Percentiles rank a stretch among this genome's conserved stretches.
Evolutionary conservation across 2,329 filamentous ascomycete genomes (phyloP).

Genomic region (Nothomitra cinnamomea): DNA sequence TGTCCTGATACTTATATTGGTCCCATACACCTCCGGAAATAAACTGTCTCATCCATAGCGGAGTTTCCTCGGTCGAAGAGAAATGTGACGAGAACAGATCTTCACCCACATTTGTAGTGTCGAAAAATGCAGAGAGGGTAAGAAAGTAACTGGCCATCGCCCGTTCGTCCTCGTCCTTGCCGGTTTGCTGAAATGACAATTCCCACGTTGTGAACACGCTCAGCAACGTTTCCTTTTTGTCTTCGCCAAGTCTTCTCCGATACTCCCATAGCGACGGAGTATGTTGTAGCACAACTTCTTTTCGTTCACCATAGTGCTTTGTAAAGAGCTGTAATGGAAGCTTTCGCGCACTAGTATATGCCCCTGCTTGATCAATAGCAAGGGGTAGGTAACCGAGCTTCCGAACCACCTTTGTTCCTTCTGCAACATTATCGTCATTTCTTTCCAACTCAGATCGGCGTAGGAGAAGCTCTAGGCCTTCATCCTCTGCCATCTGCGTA

Average conservation of each 20-base stretch:
- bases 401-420: conserved; percentile 5
- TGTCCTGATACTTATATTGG: conserved; percentile 3
- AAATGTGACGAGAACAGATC: conserved; percentile 6
- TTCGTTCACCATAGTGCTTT: conserved; percentile 4
- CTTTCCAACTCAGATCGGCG: no score
- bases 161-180: conserved; percentile 2
- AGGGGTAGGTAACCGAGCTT: conserved; percentile 4
- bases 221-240: not conserved
- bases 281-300: conserved; percentile 5
- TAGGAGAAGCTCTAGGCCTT: no score
- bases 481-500: no score
- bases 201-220: conserved; percentile 8
- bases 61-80: conserved; percentile 1
- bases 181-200: conserved; percentile 7
- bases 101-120: conserved; percentile 4
- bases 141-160: conserved; percentile 4
- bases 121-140: conserved; percentile 6
- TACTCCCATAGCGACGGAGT: conserved; percentile 6
- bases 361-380: conserved; percentile 6
- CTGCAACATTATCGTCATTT: no score
- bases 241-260: not conserved
- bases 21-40: conserved; percentile 1
- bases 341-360: conserved; percentile 5
- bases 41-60: conserved; percentile 5
- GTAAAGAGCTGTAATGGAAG: conserved; percentile 2